phyloP scores from a whole-genome alignment of 2,329 filamentous ascomycete species.

The Ceratocystis diversiconidia region DNA sequence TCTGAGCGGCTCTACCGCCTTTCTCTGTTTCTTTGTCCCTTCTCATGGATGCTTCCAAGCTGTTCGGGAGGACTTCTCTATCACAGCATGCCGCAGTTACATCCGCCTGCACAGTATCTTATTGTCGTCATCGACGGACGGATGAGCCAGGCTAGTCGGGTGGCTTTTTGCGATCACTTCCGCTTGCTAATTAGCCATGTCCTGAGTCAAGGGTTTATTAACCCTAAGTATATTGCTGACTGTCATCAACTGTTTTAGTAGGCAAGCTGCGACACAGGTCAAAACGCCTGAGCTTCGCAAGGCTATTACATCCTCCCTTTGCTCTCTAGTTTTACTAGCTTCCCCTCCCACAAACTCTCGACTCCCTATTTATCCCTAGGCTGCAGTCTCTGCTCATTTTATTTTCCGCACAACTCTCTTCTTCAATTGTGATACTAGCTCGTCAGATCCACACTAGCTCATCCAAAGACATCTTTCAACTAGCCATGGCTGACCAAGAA shows the following conservation, averaged over 20 bases:
- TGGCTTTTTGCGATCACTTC: neutral
- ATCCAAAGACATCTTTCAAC: neutral
- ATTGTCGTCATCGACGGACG: neutral
- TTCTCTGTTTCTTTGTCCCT: neutral
- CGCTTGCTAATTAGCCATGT: neutral
- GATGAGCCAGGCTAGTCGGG: neutral
- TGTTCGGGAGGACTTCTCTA: neutral
- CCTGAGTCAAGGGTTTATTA: neutral
- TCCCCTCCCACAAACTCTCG: neutral
- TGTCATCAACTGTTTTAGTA: neutral
- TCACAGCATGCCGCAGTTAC: neutral
- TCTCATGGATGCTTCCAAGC: neutral
- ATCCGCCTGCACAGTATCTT: neutral
- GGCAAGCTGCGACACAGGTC: neutral
- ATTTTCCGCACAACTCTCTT: neutral
- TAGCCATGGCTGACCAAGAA: slow-evolving; percentile 8
- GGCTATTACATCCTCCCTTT: neutral
- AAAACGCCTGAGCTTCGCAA: neutral
- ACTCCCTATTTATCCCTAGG: neutral
- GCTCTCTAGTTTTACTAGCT: neutral
- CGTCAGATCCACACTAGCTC: neutral
- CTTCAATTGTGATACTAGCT: neutral
- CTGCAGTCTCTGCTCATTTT: too few relatives aligned
- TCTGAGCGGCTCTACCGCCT: neutral
- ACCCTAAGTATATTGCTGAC: neutral